Conservation (phyloP, 352 stramenopile genomes). For the Phytophthora citrophthora region DNA sequence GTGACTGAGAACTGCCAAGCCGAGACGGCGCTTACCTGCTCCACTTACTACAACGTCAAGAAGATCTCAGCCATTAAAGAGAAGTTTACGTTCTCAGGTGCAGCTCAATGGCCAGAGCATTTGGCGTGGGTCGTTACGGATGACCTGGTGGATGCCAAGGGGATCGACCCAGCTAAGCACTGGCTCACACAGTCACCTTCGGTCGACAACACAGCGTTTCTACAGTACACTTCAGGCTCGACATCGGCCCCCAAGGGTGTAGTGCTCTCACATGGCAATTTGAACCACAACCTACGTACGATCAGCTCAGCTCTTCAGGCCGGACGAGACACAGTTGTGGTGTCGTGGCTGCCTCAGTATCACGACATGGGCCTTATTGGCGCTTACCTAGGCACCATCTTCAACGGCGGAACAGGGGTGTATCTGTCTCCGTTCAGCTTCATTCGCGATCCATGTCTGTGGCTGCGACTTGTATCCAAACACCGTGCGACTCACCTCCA, state of each 20-base stretch:
- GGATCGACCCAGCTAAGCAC: slow-evolving; percentile 45
- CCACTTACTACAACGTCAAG: slow-evolving; percentile 94
- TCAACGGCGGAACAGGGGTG: slow-evolving; percentile 92
- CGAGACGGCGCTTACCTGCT: slow-evolving; percentile 92
- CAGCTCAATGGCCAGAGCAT: slow-evolving; percentile 85
- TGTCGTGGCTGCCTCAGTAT: slow-evolving; percentile 99
- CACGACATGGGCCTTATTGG: slow-evolving; percentile 99
- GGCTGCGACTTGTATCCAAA: slow-evolving; percentile 92
- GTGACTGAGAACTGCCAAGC: slow-evolving; percentile 94
- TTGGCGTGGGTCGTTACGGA: slow-evolving; percentile 91
- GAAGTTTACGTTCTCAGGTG: slow-evolving; percentile 73
- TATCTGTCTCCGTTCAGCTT: slow-evolving; percentile 99
- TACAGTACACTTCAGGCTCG: slow-evolving; percentile 99
- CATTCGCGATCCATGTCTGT: slow-evolving; percentile 95
- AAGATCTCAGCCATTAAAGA: slow-evolving; percentile 90
- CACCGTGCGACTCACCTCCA: slow-evolving; percentile 96
- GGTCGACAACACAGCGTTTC: slow-evolving; percentile 91
- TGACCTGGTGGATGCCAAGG: slow-evolving; percentile 58
- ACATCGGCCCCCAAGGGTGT: slow-evolving; percentile 98
- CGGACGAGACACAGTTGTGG: slow-evolving; percentile 91
- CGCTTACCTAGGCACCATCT: slow-evolving; percentile 85
- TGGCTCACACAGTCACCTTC: slow-evolving; percentile 53
- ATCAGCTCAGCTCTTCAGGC: slow-evolving; percentile 95
- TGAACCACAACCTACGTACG: slow-evolving; percentile 96
- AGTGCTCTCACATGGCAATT: slow-evolving; percentile 96